Evolutionary conservation across 805 yeast genomes (phyloP).

Genomic region (Allodekkera sacchari): DNA sequence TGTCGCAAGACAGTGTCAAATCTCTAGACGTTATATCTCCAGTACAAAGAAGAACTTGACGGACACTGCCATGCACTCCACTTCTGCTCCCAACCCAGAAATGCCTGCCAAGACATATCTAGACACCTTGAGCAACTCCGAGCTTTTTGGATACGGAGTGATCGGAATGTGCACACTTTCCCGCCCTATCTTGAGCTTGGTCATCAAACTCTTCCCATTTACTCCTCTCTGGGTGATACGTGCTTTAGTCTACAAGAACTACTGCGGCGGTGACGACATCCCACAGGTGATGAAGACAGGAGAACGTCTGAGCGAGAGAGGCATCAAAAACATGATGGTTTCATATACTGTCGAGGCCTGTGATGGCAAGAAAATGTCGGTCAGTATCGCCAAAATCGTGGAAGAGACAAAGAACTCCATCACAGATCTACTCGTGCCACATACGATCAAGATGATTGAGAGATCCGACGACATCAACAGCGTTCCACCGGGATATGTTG

Average conservation of each 20-base stretch:
- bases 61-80: background rate
- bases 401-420: constrained; percentile 60
- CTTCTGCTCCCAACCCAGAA: background rate
- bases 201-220: constrained; percentile 61
- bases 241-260: constrained; percentile 67
- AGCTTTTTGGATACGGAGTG: constrained; percentile 54
- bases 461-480: constrained; percentile 43
- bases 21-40: constrained; percentile 4
- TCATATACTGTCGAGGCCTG: constrained; percentile 90
- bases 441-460: constrained; percentile 51
- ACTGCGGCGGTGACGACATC: constrained; percentile 84
- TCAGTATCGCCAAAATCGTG: constrained; percentile 47
- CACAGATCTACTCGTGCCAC: constrained; percentile 60
- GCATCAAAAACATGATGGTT: constrained; percentile 92
- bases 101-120: constrained; percentile 31
- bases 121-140: constrained; percentile 42
- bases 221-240: constrained; percentile 68
- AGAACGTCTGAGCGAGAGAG: constrained; percentile 53
- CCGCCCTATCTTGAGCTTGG: constrained; percentile 51
- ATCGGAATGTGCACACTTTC: constrained; percentile 66
- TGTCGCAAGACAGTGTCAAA: too few relatives aligned
- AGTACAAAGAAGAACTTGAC: constrained; percentile 1
- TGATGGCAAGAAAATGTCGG: constrained; percentile 55
- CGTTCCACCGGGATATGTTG: constrained; percentile 87
- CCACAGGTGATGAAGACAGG: constrained; percentile 68